Conservation (phyloP, 73 alveolate species). For the Paraurostyla sp. region DNA sequence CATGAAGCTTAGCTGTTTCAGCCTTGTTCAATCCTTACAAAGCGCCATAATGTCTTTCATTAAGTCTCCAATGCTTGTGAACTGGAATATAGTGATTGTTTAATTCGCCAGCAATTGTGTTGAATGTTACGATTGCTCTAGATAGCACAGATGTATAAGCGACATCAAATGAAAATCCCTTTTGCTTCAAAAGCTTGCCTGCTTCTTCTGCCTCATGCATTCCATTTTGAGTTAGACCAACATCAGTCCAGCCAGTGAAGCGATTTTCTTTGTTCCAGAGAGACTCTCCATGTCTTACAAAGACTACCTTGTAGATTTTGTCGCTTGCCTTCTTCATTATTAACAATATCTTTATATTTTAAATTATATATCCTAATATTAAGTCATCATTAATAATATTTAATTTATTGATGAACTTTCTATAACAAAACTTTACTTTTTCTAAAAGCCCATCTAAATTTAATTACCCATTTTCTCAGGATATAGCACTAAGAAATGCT, state of each 20-base stretch:
- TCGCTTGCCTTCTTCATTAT: constrained; percentile 3
- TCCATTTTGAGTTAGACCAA: constrained; percentile 94
- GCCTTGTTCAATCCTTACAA: constrained; percentile 97
- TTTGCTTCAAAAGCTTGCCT: constrained; percentile 83
- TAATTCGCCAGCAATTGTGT: constrained; percentile 84
- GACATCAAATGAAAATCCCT: constrained; percentile 90
- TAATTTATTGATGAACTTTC: background rate
- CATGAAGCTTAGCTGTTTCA: constrained; percentile 98
- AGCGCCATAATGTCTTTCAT: constrained; percentile 99
- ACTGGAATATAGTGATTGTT: constrained; percentile 95
- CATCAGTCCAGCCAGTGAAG: constrained; percentile 99
- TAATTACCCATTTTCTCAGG: too few species aligned
- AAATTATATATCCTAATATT: background rate
- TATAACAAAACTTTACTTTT: too few species aligned
- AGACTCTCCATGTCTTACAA: constrained; percentile 98
- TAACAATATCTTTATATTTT: background rate
- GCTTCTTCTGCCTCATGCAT: constrained; percentile 92
- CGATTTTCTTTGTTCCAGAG: constrained; percentile 96
- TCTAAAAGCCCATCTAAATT: too few species aligned
- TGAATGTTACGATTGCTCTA: constrained; percentile 89
- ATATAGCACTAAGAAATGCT: too few species aligned
- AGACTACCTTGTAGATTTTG: constrained; percentile 67
- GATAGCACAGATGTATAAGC: constrained; percentile 97
- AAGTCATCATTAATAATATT: background rate
- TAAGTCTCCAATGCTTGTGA: constrained; percentile 93